Evolutionary conservation across 2,329 filamentous ascomycete species (phyloP), one percentile per base, ranked within the genome.

Genomic region (Albifimbria verrucaria): DNA sequence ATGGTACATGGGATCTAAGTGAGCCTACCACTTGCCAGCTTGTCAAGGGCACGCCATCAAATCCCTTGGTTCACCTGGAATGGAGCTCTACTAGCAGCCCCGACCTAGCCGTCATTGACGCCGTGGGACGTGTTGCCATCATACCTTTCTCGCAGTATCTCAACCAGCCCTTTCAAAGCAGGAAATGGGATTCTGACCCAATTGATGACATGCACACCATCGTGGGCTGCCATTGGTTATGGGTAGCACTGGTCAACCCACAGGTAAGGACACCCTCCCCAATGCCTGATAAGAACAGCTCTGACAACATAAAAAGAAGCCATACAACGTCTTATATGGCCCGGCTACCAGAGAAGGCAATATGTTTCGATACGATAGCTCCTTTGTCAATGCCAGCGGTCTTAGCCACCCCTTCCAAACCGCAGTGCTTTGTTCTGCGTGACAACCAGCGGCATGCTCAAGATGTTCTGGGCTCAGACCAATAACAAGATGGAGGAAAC

Each of bases 211-310:
- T 90, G 36, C 85, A 88, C 59, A 83, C 86, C 48, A 77, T 96
- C 5, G 90, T 95, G 7, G 94, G 93, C 3, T 82, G 91, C 67
- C 88, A 90, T 71, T 99, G 94, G 94, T 76, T 97, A 51, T 76
- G 79, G n/a, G 76, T 86, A 22, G 74, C 80, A 24, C 77, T 80
- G 3, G 64, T 65, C n/a, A 67, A 66, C 61, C 70, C 72, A 60
- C 71, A 76, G 64, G 68, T 71, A 54, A 52, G 57, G 48, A 61
- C 52, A 15, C 12, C 36, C 22, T 6, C 2, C 20, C 15, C 44
- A 25, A 10, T 20, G 7, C 42, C 9, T 21, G 10, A 44, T 15
- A 20, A 44, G 22, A 7, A 21, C 18, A 21, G 42, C 42, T 9
- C 22, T 48, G 25, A 48, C 46, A 36, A 17, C 3, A 48, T 7